Evolutionary conservation across 2,329 filamentous ascomycete genomes (phyloP).

Genomic region (Sporothrix humicola): DNA sequence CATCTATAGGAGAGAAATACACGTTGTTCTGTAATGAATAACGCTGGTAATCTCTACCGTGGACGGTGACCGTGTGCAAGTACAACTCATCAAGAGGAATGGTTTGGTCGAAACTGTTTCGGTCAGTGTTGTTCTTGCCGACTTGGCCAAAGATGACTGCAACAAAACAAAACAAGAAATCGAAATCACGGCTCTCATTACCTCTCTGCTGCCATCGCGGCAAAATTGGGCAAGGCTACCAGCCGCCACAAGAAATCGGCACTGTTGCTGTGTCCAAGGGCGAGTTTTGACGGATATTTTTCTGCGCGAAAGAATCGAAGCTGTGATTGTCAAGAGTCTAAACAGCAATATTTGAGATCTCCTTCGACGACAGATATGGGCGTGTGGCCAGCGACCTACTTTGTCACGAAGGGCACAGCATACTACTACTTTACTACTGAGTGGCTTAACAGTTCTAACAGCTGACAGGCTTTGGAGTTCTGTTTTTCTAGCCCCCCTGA

Average conservation of each 20-base stretch:
- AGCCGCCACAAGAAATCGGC: neutral
- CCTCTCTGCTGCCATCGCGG: constrained; percentile 34
- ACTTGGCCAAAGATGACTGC: neutral
- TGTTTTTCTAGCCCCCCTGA: constrained; percentile 33
- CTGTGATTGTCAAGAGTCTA: constrained; percentile 18
- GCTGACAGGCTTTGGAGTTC: constrained; percentile 32
- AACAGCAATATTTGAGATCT: constrained; percentile 33
- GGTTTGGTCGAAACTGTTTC: constrained; percentile 53
- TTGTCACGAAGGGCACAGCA: constrained; percentile 22
- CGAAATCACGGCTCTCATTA: constrained; percentile 18
- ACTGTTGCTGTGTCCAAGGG: constrained; percentile 8
- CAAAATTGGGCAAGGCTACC: neutral
- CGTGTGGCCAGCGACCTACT: constrained; percentile 31
- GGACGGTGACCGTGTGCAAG: constrained; percentile 63
- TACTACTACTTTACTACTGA: constrained; percentile 20
- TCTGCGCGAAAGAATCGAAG: neutral
- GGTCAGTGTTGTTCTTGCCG: constrained; percentile 35
- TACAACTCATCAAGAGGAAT: constrained; percentile 63
- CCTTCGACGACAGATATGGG: constrained; percentile 33
- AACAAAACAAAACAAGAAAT: neutral
- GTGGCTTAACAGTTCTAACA: constrained; percentile 28
- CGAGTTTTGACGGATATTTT: neutral
- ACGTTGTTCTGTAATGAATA: constrained; percentile 68
- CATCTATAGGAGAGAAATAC: constrained; percentile 73
- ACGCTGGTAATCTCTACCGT: constrained; percentile 70